Percentiles rank a stretch among this genome's conserved stretches.
phyloP scores from a whole-genome alignment of 495 filamentous ascomycete genomes.

The Cetradonia linearis region DNA sequence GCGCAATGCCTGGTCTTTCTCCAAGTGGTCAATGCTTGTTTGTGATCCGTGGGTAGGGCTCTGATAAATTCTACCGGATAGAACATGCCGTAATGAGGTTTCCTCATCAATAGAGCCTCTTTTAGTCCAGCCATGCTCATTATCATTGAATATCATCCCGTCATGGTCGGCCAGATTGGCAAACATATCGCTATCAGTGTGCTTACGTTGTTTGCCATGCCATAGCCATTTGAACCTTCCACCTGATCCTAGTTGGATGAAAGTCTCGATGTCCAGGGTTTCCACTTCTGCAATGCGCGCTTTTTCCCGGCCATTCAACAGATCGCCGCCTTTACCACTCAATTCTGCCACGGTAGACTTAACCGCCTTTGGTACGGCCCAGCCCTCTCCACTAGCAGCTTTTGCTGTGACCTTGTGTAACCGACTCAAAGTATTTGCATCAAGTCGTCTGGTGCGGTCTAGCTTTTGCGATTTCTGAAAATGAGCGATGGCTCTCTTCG shows the following conservation, averaged over 20 bases:
- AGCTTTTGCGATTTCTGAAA: slow-evolving; percentile 89
- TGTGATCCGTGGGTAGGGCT: slow-evolving; percentile 18
- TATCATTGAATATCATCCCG: slow-evolving; percentile 56
- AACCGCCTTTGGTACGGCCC: slow-evolving; percentile 77
- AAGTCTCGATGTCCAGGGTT: slow-evolving; percentile 77
- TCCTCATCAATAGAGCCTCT: slow-evolving; percentile 37
- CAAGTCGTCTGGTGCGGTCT: slow-evolving; percentile 60
- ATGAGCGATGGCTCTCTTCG: slow-evolving; percentile 70
- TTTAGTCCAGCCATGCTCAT: slow-evolving; percentile 51
- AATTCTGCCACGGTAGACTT: slow-evolving; percentile 93
- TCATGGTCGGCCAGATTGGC: slow-evolving; percentile 43
- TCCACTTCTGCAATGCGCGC: slow-evolving; percentile 85
- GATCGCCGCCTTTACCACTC: slow-evolving; percentile 87
- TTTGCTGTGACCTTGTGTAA: slow-evolving; percentile 78
- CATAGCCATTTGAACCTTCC: slow-evolving; percentile 86
- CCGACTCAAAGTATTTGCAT: slow-evolving; percentile 70
- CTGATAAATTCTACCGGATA: slow-evolving; percentile 16
- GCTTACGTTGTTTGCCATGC: slow-evolving; percentile 74
- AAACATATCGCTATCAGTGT: slow-evolving; percentile 40
- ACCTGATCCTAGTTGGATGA: slow-evolving; percentile 64
- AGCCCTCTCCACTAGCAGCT: slow-evolving; percentile 70
- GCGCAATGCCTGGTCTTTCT: slow-evolving; percentile 56
- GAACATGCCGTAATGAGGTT: slow-evolving; percentile 10
- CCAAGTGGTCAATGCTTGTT: slow-evolving; percentile 32
- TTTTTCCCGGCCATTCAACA: slow-evolving; percentile 92